Evolutionary conservation across 176 grass and related monocot species (phyloP).

Genomic region (Bothriochloa decipiens): DNA sequence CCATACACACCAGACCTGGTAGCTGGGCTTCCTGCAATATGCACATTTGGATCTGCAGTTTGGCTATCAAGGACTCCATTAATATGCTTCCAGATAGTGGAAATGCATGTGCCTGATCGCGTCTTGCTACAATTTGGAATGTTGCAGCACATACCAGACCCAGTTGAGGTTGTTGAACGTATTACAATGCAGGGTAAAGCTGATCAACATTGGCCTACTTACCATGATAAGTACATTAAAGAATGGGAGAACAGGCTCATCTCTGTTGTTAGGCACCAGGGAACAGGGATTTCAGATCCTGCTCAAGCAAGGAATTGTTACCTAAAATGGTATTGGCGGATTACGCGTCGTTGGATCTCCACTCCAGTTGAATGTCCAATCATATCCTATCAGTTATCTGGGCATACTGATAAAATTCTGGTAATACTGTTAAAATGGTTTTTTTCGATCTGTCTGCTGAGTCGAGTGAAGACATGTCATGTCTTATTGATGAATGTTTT

Average conservation of each 20-base stretch:
- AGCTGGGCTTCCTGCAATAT: too few relatives aligned
- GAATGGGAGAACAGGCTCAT: conserved; percentile 41
- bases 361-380: conserved; percentile 50
- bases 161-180: conserved; percentile 35
- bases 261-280: conserved; percentile 21
- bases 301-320: conserved; percentile 52
- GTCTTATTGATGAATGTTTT: conserved; percentile 12
- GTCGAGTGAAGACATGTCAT: neutral
- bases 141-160: too few relatives aligned
- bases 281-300: conserved; percentile 36
- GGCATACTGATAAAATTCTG: conserved; percentile 40
- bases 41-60: too few relatives aligned
- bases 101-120: too few relatives aligned
- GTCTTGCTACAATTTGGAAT: too few relatives aligned
- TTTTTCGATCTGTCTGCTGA: conserved; percentile 1
- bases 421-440: conserved; percentile 39
- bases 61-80: too few relatives aligned
- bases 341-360: conserved; percentile 56
- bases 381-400: conserved; percentile 39
- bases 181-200: conserved; percentile 60
- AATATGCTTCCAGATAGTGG: too few relatives aligned
- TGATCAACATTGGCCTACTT: conserved; percentile 54
- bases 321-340: conserved; percentile 52
- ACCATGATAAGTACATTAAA: conserved; percentile 56
- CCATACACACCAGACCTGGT: too few relatives aligned